A percentile compares a stretch with the other conserved stretches of the same genome.
phyloP scores from a whole-genome alignment of 2,329 filamentous ascomycete genomes.

The Alternaria sp. region DNA sequence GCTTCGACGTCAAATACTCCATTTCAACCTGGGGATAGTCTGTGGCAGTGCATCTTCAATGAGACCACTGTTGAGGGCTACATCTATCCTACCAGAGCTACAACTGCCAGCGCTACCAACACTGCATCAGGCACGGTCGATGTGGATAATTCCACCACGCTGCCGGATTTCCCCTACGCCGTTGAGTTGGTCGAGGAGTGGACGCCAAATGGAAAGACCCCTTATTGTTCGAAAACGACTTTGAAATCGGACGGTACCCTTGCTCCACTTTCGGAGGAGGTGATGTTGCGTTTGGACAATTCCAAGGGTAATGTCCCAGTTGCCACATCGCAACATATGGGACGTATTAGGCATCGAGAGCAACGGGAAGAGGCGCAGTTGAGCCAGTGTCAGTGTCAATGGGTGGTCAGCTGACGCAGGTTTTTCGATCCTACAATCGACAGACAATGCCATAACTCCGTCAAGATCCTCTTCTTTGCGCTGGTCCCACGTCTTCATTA shows the following conservation, averaged over 20 bases:
- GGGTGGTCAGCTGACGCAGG: conserved; percentile 8
- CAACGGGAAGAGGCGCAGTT: background rate
- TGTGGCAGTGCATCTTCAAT: conserved; percentile 39
- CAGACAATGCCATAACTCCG: background rate
- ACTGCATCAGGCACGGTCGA: background rate
- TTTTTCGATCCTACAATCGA: background rate
- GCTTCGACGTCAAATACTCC: background rate
- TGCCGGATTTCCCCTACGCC: conserved; percentile 26
- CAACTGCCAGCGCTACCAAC: background rate
- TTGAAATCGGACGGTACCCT: conserved; percentile 7
- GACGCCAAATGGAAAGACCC: conserved; percentile 15
- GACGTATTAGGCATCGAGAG: background rate
- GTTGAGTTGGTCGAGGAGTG: conserved; percentile 32
- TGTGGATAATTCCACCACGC: background rate
- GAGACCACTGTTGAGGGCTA: conserved; percentile 34
- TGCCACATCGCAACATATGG: background rate
- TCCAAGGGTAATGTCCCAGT: conserved; percentile 2
- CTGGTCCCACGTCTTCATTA: background rate
- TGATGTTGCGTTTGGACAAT: conserved; percentile 9
- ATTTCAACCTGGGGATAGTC: conserved; percentile 19
- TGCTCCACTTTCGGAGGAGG: background rate
- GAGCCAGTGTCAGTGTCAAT: conserved; percentile 28
- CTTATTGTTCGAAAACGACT: conserved; percentile 30
- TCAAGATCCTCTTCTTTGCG: background rate
- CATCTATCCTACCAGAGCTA: conserved; percentile 19